Evolutionary conservation across 495 filamentous ascomycete genomes (phyloP).

Genomic region (Pyrenula aspistea): DNA sequence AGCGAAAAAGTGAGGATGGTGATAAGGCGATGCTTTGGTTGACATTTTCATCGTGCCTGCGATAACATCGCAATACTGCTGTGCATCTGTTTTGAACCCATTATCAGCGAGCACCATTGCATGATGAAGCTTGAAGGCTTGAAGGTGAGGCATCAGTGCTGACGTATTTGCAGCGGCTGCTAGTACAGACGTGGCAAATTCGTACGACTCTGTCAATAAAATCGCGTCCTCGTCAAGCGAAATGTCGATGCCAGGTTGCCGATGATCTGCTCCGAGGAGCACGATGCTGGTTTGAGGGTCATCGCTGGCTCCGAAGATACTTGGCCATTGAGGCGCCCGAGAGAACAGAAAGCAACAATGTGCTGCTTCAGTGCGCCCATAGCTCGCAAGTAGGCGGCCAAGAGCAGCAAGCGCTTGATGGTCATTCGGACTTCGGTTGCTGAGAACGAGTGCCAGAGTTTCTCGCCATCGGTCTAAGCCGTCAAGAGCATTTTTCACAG

Average conservation of each 20-base stretch:
- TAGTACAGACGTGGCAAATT: constrained; percentile 65
- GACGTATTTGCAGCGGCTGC: constrained; percentile 34
- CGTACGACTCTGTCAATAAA: constrained; percentile 84
- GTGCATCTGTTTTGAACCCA: constrained; percentile 69
- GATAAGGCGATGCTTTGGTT: constrained; percentile 73
- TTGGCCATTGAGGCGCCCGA: constrained; percentile 27
- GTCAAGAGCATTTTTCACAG: constrained; percentile 61
- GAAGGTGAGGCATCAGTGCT: constrained; percentile 65
- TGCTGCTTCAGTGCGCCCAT: constrained; percentile 80
- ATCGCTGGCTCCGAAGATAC: constrained; percentile 70
- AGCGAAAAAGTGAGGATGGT: constrained; percentile 58
- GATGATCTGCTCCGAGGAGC: constrained; percentile 74
- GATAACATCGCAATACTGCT: constrained; percentile 85
- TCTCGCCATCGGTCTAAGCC: constrained; percentile 91
- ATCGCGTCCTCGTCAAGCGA: constrained; percentile 72
- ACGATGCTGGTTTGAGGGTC: constrained; percentile 69
- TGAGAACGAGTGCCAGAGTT: constrained; percentile 71
- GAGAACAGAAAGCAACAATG: constrained; percentile 74
- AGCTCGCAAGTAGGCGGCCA: constrained; percentile 72
- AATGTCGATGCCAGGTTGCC: constrained; percentile 48
- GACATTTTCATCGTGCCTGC: constrained; percentile 65
- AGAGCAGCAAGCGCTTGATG: constrained; percentile 63
- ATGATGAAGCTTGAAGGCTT: constrained; percentile 80
- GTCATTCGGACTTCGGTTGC: constrained; percentile 76
- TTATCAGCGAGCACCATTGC: constrained; percentile 73